phyloP scores from a whole-genome alignment of 768 basidiomycete genomes.

The Macrolepiota fuliginosa region DNA sequence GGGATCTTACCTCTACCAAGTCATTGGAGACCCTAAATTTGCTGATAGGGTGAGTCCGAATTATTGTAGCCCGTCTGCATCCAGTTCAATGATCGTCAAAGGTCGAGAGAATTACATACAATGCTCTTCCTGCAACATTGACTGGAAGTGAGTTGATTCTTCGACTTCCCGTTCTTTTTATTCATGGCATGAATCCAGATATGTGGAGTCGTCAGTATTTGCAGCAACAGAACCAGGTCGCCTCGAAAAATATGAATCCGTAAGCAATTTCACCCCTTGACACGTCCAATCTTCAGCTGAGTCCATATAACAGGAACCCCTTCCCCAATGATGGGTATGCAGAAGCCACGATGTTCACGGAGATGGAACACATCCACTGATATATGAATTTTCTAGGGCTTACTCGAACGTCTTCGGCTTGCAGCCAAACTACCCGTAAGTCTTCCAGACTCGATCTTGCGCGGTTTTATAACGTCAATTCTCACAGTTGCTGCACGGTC shows the following conservation, averaged over 20 bases:
- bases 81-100: constrained; percentile 6
- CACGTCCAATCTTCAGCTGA: not conserved
- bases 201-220: constrained; percentile 62
- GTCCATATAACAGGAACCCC: constrained; percentile 36
- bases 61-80: not conserved
- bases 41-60: constrained; percentile 38
- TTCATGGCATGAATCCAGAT: constrained; percentile 26
- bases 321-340: constrained; percentile 51
- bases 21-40: constrained; percentile 52
- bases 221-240: constrained; percentile 58
- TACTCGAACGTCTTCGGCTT: constrained; percentile 51
- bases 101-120: constrained; percentile 49
- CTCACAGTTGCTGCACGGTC: constrained; percentile 45
- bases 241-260: constrained; percentile 54
- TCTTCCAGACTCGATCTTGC: not conserved
- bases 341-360: constrained; percentile 9
- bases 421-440: constrained; percentile 48
- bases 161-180: too few relatives aligned
- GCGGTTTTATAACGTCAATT: not conserved
- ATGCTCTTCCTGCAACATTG: constrained; percentile 46
- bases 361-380: not conserved
- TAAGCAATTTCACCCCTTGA: constrained; percentile 19
- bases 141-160: constrained; percentile 35
- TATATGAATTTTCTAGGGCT: constrained; percentile 24
- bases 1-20: constrained; percentile 54